phyloP scores from a whole-genome alignment of 371 early-diverging fungal genomes.

The Lichtheimia ramosa region DNA sequence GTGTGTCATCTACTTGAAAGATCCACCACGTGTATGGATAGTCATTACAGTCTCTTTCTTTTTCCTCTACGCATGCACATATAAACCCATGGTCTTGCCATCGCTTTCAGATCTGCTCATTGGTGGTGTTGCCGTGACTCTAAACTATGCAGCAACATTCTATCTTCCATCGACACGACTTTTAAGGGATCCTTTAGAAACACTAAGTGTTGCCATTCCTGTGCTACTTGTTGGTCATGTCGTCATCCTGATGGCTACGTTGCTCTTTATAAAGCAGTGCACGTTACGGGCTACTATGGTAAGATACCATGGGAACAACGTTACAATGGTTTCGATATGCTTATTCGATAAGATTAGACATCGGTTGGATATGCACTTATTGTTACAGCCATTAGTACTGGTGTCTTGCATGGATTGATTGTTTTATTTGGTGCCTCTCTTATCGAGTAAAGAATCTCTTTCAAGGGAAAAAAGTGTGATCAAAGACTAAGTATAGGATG shows the following conservation, averaged over 20 bases:
- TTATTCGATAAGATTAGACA: constrained; percentile 11
- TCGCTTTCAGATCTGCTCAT: constrained; percentile 1
- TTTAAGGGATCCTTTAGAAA: constrained; percentile 38
- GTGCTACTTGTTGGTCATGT: constrained; percentile 33
- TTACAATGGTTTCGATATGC: not conserved
- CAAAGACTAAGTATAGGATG: no score
- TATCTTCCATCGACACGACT: constrained; percentile 33
- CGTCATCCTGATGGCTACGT: constrained; percentile 18
- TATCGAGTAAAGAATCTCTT: constrained; percentile 25
- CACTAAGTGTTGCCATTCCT: constrained; percentile 36
- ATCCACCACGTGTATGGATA: no score
- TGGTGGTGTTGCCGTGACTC: constrained; percentile 3
- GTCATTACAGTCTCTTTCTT: no score
- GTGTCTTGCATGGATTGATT: constrained; percentile 30
- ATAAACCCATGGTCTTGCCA: not conserved
- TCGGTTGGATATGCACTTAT: constrained; percentile 27
- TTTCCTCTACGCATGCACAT: no score
- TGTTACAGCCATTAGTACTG: constrained; percentile 17
- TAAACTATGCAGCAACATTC: constrained; percentile 40
- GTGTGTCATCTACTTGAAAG: no score
- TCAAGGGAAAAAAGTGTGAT: no score
- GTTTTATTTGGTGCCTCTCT: constrained; percentile 48
- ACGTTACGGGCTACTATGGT: constrained; percentile 11
- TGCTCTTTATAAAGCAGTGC: constrained; percentile 14
- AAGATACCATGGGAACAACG: not conserved